Evolutionary conservation across 768 basidiomycete species (phyloP).

Genomic region (Candolleomyces eurysporus): DNA sequence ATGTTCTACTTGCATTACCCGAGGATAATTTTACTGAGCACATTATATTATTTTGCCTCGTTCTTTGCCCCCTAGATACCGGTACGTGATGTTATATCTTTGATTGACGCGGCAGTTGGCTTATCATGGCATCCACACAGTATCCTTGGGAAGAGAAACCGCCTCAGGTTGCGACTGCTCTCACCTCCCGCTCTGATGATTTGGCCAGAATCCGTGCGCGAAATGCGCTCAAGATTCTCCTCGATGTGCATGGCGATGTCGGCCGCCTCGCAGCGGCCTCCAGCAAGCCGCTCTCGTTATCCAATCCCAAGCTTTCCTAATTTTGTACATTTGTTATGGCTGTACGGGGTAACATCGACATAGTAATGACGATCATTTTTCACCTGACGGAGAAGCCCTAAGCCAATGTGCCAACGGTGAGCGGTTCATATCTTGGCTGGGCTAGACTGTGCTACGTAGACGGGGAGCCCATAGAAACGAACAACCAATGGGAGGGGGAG

Average conservation of each 20-base stretch:
- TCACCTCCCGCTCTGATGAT: slow-evolving; percentile 74
- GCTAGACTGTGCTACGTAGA: slow-evolving; percentile 15
- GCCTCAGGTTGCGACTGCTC: slow-evolving; percentile 64
- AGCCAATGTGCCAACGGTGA: slow-evolving; percentile 5
- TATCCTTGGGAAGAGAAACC: slow-evolving; percentile 80
- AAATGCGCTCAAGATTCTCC: slow-evolving; percentile 89
- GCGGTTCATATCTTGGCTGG: background rate
- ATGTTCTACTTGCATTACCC: slow-evolving; percentile 22
- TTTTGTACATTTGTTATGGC: slow-evolving; percentile 7
- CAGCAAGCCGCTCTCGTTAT: slow-evolving; percentile 36
- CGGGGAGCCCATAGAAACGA: slow-evolving; percentile 6
- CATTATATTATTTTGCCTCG: slow-evolving; percentile 8
- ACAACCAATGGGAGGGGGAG: slow-evolving; percentile 7
- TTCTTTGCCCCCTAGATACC: slow-evolving; percentile 37
- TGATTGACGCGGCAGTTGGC: slow-evolving; percentile 20
- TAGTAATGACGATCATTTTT: slow-evolving; percentile 16
- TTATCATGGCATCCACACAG: slow-evolving; percentile 37
- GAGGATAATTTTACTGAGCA: slow-evolving; percentile 14
- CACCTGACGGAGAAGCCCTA: background rate
- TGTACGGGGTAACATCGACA: slow-evolving; percentile 10
- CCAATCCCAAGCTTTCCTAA: slow-evolving; percentile 38
- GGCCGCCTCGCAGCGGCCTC: slow-evolving; percentile 54
- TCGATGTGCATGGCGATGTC: slow-evolving; percentile 91
- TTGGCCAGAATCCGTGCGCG: slow-evolving; percentile 87
- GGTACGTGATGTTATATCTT: slow-evolving; percentile 32